Evolutionary conservation across 805 yeast species (phyloP), one percentile per base, ranked within the genome.

Genomic region (Ogataea kodamae): DNA sequence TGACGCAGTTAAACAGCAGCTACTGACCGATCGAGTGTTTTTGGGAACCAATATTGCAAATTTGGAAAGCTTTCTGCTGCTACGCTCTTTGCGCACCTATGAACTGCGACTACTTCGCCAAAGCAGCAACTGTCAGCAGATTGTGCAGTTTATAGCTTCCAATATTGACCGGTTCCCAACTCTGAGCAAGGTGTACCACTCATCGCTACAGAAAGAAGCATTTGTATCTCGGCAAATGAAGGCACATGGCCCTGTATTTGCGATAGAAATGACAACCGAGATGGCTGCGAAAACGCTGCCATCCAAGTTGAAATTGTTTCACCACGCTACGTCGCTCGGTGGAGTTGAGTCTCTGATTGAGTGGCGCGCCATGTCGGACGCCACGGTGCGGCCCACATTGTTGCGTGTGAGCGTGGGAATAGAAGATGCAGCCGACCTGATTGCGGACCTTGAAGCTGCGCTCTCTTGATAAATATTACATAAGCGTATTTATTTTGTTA

Each of bases 311-410:
- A 72, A 75, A 46, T 74, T 72, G 43, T 87, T 88, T 64, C 81
- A 80, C 47, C 97, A 89, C 60, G 95, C 96, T 4, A 88, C 96
- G 1, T 86, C 96, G 2, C 65, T 90, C 17, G 97, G 97, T 23
- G 96, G 97, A 14, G 85, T 83, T 9, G 97, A 90, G 60, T 81
- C 94, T 28, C 64, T 88, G 51, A 76, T 89, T 37, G 97, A 89
- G 59, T 87, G 96, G 95, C 75, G 96, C 53, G 80, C 86, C 0
- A 52, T 89, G 61, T 71, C 81, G 15, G 90, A 87, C 52, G 54
- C 71, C 2, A 45, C 61, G 4, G 81, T 78, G 9, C 65, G 72
- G 13, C 70, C 73, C 14, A 70, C 73, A 1, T 56, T 87, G 28
- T 58, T 89, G 24, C 72, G 97, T 57, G 62, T 89, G 5, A 83